Evolutionary conservation across 345 rosid genomes (phyloP).

Genomic region (Camelina sativa): DNA sequence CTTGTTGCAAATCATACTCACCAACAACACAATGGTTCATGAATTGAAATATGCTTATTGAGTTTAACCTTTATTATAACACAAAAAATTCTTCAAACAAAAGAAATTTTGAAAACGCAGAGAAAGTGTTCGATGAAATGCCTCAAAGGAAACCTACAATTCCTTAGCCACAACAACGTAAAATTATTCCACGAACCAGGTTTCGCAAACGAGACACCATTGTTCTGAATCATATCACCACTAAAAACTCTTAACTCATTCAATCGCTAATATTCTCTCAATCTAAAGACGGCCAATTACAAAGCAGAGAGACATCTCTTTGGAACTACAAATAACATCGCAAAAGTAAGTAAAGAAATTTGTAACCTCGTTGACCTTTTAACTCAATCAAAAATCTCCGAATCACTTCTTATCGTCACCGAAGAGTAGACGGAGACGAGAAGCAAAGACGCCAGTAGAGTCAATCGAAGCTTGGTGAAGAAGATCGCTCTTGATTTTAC

Average conservation of each 20-base stretch:
- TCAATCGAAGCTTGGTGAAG: conserved; percentile 81
- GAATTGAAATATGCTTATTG: not conserved
- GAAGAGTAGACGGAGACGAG: conserved; percentile 77
- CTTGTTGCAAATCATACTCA: no score
- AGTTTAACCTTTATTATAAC: not conserved
- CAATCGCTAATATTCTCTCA: conserved; percentile 21
- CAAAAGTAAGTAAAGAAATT: not conserved
- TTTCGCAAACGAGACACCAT: not conserved
- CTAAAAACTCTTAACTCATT: conserved; percentile 1
- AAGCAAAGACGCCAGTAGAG: conserved; percentile 68
- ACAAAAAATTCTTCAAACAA: not conserved
- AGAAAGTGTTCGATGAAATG: conserved; percentile 39
- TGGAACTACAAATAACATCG: conserved; percentile 8
- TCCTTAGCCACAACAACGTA: not conserved
- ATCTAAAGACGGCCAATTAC: not conserved
- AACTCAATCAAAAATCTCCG: conserved; percentile 19
- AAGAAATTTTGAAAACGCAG: conserved; percentile 3
- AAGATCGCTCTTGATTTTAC: conserved; percentile 60
- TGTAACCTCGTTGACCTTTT: conserved; percentile 9
- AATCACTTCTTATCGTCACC: conserved; percentile 50
- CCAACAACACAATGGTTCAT: no score
- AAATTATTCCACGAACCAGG: not conserved
- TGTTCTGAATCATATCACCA: conserved; percentile 25
- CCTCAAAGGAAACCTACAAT: not conserved
- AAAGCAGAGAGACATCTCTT: conserved; percentile 2